Evolutionary conservation across 1,284 basidiomycete genomes (phyloP).

Genomic region (Cutaneotrichosporon sp.): DNA sequence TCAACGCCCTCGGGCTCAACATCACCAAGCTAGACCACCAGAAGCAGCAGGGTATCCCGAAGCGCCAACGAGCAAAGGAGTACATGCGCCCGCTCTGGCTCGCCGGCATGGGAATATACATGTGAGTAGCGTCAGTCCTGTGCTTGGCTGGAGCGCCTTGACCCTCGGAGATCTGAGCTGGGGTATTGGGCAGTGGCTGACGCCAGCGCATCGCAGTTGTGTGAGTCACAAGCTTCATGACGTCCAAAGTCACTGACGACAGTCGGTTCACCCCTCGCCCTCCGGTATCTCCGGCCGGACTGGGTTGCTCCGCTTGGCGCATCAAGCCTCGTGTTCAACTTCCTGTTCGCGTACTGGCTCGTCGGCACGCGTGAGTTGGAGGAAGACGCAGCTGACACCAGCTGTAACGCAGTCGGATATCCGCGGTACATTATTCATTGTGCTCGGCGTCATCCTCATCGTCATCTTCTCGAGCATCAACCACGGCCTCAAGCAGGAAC

Average conservation of each 20-base stretch:
- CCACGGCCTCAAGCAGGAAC: constrained; percentile 49
- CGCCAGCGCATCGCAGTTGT: constrained; percentile 49
- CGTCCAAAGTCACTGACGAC: constrained; percentile 1
- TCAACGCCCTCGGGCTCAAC: constrained; percentile 54
- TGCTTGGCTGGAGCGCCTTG: not conserved
- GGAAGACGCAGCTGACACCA: constrained; percentile 23
- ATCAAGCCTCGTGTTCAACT: constrained; percentile 53
- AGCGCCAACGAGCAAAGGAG: constrained; percentile 43
- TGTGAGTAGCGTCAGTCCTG: constrained; percentile 36
- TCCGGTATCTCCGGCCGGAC: constrained; percentile 52
- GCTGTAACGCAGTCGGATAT: constrained; percentile 52
- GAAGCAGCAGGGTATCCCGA: constrained; percentile 45
- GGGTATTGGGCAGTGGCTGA: constrained; percentile 16
- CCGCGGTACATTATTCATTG: constrained; percentile 51
- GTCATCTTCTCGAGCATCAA: constrained; percentile 54
- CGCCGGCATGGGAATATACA: constrained; percentile 52
- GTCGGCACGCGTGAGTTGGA: constrained; percentile 50
- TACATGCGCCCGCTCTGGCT: constrained; percentile 52
- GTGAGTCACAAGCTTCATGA: constrained; percentile 29
- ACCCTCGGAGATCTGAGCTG: not conserved
- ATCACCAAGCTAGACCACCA: constrained; percentile 54
- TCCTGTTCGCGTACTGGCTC: constrained; percentile 53
- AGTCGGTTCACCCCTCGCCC: constrained; percentile 53
- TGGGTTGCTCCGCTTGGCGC: constrained; percentile 54
- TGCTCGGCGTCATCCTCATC: constrained; percentile 53